Conservation (phyloP, 2,329 filamentous ascomycete species). For the Talaromyces sp. region DNA sequence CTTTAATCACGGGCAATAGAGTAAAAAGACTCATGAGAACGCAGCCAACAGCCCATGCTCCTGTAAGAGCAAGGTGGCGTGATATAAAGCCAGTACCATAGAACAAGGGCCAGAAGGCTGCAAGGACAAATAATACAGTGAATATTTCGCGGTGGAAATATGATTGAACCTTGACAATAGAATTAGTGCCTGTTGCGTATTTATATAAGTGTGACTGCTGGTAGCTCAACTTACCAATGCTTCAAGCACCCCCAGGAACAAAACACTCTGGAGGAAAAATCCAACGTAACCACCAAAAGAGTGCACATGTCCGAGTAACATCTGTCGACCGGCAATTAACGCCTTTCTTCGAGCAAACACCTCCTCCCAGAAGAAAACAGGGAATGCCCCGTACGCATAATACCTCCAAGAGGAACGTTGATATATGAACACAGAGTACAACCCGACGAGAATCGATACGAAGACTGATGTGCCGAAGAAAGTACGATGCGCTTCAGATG, state of each 20-base stretch:
- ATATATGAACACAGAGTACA: constrained; percentile 76
- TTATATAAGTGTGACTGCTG: constrained; percentile 10
- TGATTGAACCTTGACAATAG: constrained; percentile 65
- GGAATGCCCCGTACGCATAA: constrained; percentile 89
- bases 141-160: constrained; percentile 90
- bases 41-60: constrained; percentile 74
- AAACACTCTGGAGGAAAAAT: constrained; percentile 60
- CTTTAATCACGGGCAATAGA: constrained; percentile 78
- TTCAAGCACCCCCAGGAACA: constrained; percentile 73
- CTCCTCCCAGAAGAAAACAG: constrained; percentile 94
- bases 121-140: constrained; percentile 73
- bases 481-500: constrained; percentile 62
- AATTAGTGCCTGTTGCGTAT: not conserved
- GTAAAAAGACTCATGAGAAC: constrained; percentile 87
- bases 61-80: constrained; percentile 61
- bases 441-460: constrained; percentile 66
- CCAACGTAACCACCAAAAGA: constrained; percentile 57
- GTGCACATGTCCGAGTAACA: constrained; percentile 67
- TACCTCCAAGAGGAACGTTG: constrained; percentile 80
- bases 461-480: constrained; percentile 62
- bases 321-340: constrained; percentile 62
- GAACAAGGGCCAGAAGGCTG: constrained; percentile 70
- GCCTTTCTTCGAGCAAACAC: constrained; percentile 75
- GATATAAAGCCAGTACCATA: constrained; percentile 72
- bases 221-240: constrained; percentile 62